phyloP scores from a whole-genome alignment of 192 early-diverging fungal genomes.

The Obelidium mucronatum region DNA sequence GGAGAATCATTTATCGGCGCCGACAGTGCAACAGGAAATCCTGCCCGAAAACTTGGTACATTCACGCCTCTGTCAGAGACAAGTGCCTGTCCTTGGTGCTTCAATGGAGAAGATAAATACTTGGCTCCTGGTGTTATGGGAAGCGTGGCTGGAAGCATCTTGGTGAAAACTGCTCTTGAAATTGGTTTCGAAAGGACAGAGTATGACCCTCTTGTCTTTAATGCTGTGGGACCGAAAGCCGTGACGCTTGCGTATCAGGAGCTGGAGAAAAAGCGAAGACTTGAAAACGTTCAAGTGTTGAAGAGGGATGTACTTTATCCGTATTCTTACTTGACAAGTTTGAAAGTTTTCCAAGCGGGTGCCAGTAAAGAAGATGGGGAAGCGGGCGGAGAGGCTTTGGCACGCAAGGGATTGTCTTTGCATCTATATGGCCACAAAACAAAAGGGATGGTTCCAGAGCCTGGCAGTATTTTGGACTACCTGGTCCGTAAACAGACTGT shows the following conservation, averaged over 20 bases:
- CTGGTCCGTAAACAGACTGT: conserved; percentile 17
- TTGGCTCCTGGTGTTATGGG: conserved; percentile 47
- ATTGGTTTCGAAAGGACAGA: conserved; percentile 34
- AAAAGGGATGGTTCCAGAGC: conserved; percentile 21
- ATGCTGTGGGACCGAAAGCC: conserved; percentile 45
- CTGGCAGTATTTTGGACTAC: conserved; percentile 18
- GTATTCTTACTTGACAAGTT: conserved; percentile 42
- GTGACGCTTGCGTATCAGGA: conserved; percentile 38
- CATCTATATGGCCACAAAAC: conserved; percentile 49
- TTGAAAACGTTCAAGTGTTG: conserved; percentile 18
- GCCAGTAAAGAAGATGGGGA: neutral
- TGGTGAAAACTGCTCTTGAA: conserved; percentile 28
- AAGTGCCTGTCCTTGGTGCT: conserved; percentile 35
- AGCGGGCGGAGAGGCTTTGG: neutral
- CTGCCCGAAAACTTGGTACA: neutral
- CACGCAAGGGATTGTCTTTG: conserved; percentile 17
- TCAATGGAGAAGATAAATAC: conserved; percentile 34
- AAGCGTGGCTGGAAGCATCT: conserved; percentile 14
- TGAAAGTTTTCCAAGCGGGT: conserved; percentile 39
- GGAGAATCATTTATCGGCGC: neutral
- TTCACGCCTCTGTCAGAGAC: neutral
- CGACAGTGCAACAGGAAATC: neutral
- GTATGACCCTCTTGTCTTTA: conserved; percentile 44
- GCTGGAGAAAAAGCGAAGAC: neutral
- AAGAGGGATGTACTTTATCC: conserved; percentile 33